phyloP scores from a whole-genome alignment of 2,329 filamentous ascomycete species.

The Aspergillus eucalypticola region DNA sequence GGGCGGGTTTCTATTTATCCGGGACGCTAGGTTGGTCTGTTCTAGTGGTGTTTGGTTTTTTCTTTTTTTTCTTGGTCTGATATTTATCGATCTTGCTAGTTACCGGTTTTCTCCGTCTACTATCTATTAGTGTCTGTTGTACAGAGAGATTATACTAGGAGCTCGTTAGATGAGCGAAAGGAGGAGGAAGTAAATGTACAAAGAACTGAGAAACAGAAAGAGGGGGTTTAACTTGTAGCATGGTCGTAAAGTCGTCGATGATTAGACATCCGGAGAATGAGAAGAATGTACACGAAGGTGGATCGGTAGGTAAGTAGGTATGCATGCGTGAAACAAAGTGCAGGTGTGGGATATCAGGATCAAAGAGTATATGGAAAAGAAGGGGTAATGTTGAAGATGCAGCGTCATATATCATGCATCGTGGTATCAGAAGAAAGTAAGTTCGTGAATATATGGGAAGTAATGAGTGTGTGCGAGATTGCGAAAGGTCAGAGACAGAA shows the following conservation, averaged over 20 bases:
- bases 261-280: background rate
- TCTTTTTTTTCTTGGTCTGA: too few relatives aligned
- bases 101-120: too few relatives aligned
- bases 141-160: background rate
- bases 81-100: too few relatives aligned
- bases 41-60: too few relatives aligned
- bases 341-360: background rate
- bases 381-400: background rate
- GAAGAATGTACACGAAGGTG: background rate
- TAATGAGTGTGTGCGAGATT: background rate
- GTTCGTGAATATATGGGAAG: background rate
- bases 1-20: too few relatives aligned
- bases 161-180: background rate
- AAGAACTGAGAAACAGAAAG: background rate
- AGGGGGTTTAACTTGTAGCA: background rate
- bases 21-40: too few relatives aligned
- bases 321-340: background rate
- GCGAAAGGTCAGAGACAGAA: background rate
- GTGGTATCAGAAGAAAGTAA: background rate
- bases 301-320: background rate
- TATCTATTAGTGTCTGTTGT: too few relatives aligned
- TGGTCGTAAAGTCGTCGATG: conserved; percentile 2
- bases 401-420: conserved; percentile 4
- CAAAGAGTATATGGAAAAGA: background rate
- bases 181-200: too few relatives aligned